Percentiles rank a stretch among this genome's conserved stretches.
These are phyloP conservation scores for Syncephalastrum monosporum DNA, from an alignment of 371 early-diverging fungal species.

Conservation along the genomic window DNA sequence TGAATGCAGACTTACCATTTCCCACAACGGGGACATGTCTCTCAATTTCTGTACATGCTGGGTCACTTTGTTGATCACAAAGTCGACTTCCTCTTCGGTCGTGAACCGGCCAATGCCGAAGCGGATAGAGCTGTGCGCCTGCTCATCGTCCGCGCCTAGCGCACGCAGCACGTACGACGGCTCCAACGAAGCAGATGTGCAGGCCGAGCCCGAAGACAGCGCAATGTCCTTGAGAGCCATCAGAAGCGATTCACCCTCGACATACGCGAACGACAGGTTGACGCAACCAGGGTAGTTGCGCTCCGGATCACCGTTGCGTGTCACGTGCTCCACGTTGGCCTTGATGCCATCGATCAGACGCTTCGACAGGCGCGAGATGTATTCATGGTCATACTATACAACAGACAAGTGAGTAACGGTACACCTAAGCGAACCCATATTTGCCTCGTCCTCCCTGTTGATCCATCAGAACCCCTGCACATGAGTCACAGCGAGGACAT, in stretches of 20 bases:
- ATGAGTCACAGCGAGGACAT: constrained; percentile 48
- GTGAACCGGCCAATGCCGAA: constrained; percentile 99
- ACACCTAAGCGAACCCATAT: not conserved
- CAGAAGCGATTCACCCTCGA: constrained; percentile 99
- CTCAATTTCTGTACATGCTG: constrained; percentile 92
- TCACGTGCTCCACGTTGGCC: constrained; percentile 75
- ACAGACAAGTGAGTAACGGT: not conserved
- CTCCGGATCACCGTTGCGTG: constrained; percentile 88
- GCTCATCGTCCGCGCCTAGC: constrained; percentile 97
- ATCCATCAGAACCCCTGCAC: constrained; percentile 75
- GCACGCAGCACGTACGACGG: constrained; percentile 99
- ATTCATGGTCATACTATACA: constrained; percentile 76
- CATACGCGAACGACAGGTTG: constrained; percentile 99
- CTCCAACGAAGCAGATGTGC: constrained; percentile 98
- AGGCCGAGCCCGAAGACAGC: constrained; percentile 97
- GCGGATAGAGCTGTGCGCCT: constrained; percentile 98
- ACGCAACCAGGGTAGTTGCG: constrained; percentile 92
- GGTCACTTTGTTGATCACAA: constrained; percentile 82
- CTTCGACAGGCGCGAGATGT: constrained; percentile 73
- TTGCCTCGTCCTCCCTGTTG: not conserved
- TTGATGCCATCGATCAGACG: constrained; percentile 82
- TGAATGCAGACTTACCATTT: constrained; percentile 71
- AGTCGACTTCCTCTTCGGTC: constrained; percentile 95
- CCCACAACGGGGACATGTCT: constrained; percentile 99
- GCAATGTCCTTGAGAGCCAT: constrained; percentile 99